Evolutionary conservation across 1,284 basidiomycete species (phyloP), one percentile per base, ranked within the genome.

Genomic region (Blastosporella zonata): DNA sequence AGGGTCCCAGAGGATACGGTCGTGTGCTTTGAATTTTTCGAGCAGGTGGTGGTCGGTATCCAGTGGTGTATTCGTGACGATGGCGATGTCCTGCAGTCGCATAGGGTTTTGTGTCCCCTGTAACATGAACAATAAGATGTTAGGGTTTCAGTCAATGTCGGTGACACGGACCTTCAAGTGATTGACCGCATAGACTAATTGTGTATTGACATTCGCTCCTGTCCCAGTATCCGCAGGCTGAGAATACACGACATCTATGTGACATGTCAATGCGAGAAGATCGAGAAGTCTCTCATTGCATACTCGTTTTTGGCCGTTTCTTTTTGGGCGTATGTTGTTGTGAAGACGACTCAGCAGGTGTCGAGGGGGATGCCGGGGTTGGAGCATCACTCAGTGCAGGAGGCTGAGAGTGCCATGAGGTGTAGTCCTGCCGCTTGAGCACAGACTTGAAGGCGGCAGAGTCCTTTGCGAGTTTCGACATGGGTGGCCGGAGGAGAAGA

Each of bases 141-240:
- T 29, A 50, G 29, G 39, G 17, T 25, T 46, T 33, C 42, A 29
- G 39, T 7, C 47, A 27, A 27, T 15, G 22, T 22, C 23, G n/a
- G 13, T 43, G 42, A 21, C 37, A 58, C 59, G 37, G 62, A 75
- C 76, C 72, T 91, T 93, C 51, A 96, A 78, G 62, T 88, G 80
- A 59, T 84, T 83, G 27, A 96, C 82, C 8, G 87, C 88, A 59
- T 90, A 91, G 2, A 92, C 82, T 29, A 96, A 76, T 66, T 93
- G 90, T 0, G 93, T 95, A 61, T 90, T 90, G 53, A 89, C 77
- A 70, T 95, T 89, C 38, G 70, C 77, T 6, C 90, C 91, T 6
- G 84, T 81, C 6, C 90, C 89, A 1, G 88, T 92, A 61, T 91
- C 83, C 20, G 84, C 83, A 4, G 93, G 90, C 64, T 94, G 91